Evolutionary conservation across 768 basidiomycete species (phyloP).

Genomic region (Suillus subluteus): DNA sequence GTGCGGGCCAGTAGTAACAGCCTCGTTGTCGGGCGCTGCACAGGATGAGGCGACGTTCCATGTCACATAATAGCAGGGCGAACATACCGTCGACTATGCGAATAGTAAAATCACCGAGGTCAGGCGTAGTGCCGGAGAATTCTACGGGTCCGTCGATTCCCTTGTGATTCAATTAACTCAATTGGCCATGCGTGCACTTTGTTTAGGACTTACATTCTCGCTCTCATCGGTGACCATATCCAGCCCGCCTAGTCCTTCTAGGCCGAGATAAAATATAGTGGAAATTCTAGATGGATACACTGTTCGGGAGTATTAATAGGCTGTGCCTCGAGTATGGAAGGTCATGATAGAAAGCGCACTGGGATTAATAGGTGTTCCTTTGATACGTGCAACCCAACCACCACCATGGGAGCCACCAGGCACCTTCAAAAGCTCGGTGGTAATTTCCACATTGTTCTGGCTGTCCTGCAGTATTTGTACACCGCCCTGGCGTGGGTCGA

Average conservation of each 20-base stretch:
- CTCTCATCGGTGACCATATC: conserved; percentile 79
- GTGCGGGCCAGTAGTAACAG: conserved; percentile 57
- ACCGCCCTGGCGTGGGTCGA: conserved; percentile 85
- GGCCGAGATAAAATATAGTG: conserved; percentile 82
- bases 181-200: conserved; percentile 4
- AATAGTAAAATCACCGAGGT: conserved; percentile 83
- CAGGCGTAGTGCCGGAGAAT: conserved; percentile 73
- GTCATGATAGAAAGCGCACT: conserved; percentile 40
- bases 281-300: conserved; percentile 65
- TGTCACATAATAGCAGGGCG: background rate
- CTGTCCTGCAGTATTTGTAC: conserved; percentile 83
- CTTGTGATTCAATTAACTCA: conserved; percentile 41
- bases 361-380: conserved; percentile 73
- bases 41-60: conserved; percentile 14
- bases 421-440: conserved; percentile 86
- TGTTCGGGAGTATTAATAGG: conserved; percentile 16
- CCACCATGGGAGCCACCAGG: conserved; percentile 82
- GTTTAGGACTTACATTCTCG: conserved; percentile 59
- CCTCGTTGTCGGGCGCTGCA: conserved; percentile 63
- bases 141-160: conserved; percentile 73
- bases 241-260: conserved; percentile 85
- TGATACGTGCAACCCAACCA: conserved; percentile 86
- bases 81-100: conserved; percentile 74
- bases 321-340: conserved; percentile 25
- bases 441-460: conserved; percentile 82